Evolutionary conservation across 2,329 filamentous ascomycete genomes (phyloP).

Genomic region (Pseudopyricularia cyperi): DNA sequence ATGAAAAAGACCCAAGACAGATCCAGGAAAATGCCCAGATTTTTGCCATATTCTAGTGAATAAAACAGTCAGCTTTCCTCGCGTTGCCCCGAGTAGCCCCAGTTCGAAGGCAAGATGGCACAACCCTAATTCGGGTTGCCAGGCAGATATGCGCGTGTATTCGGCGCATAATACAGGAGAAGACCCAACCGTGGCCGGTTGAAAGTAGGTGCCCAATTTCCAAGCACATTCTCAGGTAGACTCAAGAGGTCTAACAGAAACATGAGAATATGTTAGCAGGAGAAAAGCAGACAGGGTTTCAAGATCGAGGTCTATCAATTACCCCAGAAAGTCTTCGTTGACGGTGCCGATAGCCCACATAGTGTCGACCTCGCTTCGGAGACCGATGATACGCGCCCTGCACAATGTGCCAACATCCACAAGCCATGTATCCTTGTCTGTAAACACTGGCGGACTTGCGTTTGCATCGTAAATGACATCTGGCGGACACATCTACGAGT

Average conservation of each 20-base stretch:
- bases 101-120: background rate
- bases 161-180: background rate
- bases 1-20: too few species aligned
- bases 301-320: conserved; percentile 12
- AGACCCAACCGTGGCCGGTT: background rate
- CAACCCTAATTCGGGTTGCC: background rate
- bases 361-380: conserved; percentile 81
- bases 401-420: conserved; percentile 92
- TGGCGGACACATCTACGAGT: conserved; percentile 65
- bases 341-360: conserved; percentile 98
- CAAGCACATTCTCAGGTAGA: background rate
- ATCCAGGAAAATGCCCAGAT: too few species aligned
- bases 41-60: too few species aligned
- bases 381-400: conserved; percentile 86
- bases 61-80: background rate
- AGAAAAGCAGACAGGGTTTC: background rate
- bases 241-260: background rate
- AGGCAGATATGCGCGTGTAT: background rate
- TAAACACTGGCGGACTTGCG: conserved; percentile 91
- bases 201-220: background rate
- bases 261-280: background rate
- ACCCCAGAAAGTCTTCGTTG: conserved; percentile 70
- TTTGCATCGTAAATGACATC: conserved; percentile 93
- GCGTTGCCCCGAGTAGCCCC: background rate
- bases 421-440: conserved; percentile 84